Conservation (phyloP, 495 filamentous ascomycete genomes). For the Geoglossum glabrum region DNA sequence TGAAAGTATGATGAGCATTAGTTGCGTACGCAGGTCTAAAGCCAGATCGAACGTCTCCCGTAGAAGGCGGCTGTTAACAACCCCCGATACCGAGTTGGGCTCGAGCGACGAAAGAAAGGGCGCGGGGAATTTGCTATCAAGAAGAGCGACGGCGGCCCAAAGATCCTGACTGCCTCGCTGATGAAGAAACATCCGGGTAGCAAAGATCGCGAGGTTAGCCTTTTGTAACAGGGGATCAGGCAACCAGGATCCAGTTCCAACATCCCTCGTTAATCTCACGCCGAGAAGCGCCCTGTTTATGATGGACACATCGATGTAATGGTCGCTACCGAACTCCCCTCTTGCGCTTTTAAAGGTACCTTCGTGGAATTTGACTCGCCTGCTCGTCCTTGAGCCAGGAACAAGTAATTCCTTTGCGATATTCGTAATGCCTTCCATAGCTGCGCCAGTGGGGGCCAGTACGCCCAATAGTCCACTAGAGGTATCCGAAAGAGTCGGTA, state of each 20-base stretch:
- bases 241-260: conserved; percentile 9
- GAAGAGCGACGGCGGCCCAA: conserved; percentile 2
- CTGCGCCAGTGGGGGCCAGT: conserved; percentile 13
- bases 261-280: conserved; percentile 6
- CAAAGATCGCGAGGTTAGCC: conserved; percentile 23
- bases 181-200: conserved; percentile 15
- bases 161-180: conserved; percentile 2
- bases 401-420: conserved; percentile 15
- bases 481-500: conserved; percentile 15
- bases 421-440: conserved; percentile 9
- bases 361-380: conserved; percentile 11
- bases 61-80: conserved; percentile 14
- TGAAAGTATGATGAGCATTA: conserved; percentile 14
- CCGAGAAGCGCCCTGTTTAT: conserved; percentile 14
- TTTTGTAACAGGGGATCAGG: conserved; percentile 21
- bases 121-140: conserved; percentile 18
- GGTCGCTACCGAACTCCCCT: conserved; percentile 12
- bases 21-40: conserved; percentile 23
- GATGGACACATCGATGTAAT: conserved; percentile 14
- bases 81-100: not conserved
- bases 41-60: conserved; percentile 19
- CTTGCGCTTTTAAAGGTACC: conserved; percentile 11
- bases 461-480: conserved; percentile 15
- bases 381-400: conserved; percentile 15
- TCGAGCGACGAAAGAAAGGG: conserved; percentile 15